Evolutionary conservation across 2,329 filamentous ascomycete species (phyloP).

Genomic region (Gyromitra esculenta): DNA sequence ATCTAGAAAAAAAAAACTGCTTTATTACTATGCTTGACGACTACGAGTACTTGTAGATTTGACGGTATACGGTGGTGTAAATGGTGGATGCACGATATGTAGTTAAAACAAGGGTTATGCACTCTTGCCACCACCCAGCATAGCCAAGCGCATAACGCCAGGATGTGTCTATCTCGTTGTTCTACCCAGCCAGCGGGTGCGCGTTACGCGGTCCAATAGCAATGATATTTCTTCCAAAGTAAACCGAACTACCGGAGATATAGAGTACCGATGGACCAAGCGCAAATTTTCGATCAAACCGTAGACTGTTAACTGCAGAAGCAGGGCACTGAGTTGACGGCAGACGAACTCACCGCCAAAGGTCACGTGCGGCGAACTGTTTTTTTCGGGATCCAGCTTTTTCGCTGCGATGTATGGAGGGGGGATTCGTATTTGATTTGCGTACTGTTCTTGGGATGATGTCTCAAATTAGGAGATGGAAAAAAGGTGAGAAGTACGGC

Average conservation of each 20-base stretch:
- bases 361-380: slow-evolving; percentile 22
- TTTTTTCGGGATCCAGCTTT: slow-evolving; percentile 26
- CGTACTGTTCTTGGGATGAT: not conserved
- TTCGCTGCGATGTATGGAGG: slow-evolving; percentile 4
- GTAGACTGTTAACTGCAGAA: slow-evolving; percentile 34
- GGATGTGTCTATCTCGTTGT: slow-evolving; percentile 9
- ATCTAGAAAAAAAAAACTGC: not conserved
- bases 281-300: slow-evolving; percentile 42
- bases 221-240: slow-evolving; percentile 38
- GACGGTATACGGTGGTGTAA: slow-evolving; percentile 15
- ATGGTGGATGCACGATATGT: not conserved
- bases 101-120: slow-evolving; percentile 43
- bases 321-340: slow-evolving; percentile 33
- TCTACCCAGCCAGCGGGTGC: slow-evolving; percentile 20
- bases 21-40: not conserved
- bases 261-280: slow-evolving; percentile 30
- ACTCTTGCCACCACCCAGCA: slow-evolving; percentile 28
- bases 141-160: slow-evolving; percentile 23
- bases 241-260: slow-evolving; percentile 47
- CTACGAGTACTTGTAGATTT: slow-evolving; percentile 1
- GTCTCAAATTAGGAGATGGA: slow-evolving; percentile 26
- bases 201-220: slow-evolving; percentile 35
- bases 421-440: not conserved
- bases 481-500: slow-evolving; percentile 5
- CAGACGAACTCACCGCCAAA: slow-evolving; percentile 34